Conservation (phyloP, 768 basidiomycete species). For the Lactarius psammicola region DNA sequence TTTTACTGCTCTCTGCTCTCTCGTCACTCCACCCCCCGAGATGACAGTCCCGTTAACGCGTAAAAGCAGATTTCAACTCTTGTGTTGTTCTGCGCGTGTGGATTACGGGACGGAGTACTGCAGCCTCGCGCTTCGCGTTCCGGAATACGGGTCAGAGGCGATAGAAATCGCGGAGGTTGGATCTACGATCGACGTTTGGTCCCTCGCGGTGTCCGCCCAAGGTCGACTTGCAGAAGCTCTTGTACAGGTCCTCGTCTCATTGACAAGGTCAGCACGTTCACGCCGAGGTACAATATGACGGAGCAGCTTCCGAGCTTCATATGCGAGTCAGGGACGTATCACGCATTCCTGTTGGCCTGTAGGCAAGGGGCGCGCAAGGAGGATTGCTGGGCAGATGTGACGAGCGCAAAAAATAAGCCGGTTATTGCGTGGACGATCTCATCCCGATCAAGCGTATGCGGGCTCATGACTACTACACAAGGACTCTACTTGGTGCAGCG, state of each 20-base stretch:
- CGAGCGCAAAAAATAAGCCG: not conserved
- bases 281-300: conserved; percentile 5
- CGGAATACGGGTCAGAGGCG: too few relatives aligned
- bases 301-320: conserved; percentile 1
- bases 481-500: too few relatives aligned
- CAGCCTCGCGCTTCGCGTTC: too few relatives aligned
- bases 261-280: conserved; percentile 9
- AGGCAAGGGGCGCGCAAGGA: conserved; percentile 2
- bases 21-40: too few relatives aligned
- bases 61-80: too few relatives aligned
- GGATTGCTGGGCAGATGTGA: conserved; percentile 14
- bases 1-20: too few relatives aligned
- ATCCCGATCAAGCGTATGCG: not conserved
- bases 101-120: too few relatives aligned
- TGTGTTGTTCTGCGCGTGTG: too few relatives aligned
- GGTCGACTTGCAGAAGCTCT: conserved; percentile 3
- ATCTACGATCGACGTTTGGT: conserved; percentile 12
- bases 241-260: not conserved
- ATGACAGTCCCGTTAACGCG: too few relatives aligned
- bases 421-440: not conserved
- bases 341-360: conserved; percentile 7
- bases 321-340: too few relatives aligned
- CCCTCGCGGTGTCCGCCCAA: not conserved
- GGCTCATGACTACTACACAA: not conserved
- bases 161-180: too few relatives aligned